Conservation (phyloP, 305 asterid species). For the Fraxinus sp. region DNA sequence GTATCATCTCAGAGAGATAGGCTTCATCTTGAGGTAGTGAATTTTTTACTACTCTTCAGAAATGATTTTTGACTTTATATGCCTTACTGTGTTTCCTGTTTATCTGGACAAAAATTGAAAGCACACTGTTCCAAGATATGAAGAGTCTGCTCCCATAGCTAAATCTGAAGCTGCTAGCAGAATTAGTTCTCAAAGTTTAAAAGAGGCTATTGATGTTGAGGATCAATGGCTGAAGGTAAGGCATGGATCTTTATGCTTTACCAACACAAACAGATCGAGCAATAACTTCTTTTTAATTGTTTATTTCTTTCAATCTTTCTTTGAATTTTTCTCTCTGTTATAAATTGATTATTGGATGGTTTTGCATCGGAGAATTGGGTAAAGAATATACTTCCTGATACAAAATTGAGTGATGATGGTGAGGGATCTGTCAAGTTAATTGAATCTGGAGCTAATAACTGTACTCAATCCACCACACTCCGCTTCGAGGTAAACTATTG, state of each 20-base stretch:
- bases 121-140: conserved; percentile 25
- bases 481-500: conserved; percentile 76
- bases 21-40: conserved; percentile 28
- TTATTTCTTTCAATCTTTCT: neutral
- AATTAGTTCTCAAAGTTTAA: conserved; percentile 25
- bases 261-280: neutral
- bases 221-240: conserved; percentile 27
- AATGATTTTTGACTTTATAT: neutral
- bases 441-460: conserved; percentile 33
- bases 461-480: conserved; percentile 45
- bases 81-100: neutral
- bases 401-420: conserved; percentile 30
- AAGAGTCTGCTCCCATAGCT: conserved; percentile 25
- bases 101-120: conserved; percentile 14
- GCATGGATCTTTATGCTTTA: neutral
- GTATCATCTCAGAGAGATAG: conserved; percentile 18
- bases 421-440: conserved; percentile 34
- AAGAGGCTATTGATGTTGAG: conserved; percentile 17
- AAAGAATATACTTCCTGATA: conserved; percentile 13
- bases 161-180: conserved; percentile 16
- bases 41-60: neutral
- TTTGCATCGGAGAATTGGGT: conserved; percentile 32
- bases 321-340: neutral
- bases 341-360: neutral
- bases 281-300: neutral